These are phyloP conservation scores for Eustoma russellianum DNA, from an alignment of 257 asterid genomes.

Conservation along the genomic window DNA sequence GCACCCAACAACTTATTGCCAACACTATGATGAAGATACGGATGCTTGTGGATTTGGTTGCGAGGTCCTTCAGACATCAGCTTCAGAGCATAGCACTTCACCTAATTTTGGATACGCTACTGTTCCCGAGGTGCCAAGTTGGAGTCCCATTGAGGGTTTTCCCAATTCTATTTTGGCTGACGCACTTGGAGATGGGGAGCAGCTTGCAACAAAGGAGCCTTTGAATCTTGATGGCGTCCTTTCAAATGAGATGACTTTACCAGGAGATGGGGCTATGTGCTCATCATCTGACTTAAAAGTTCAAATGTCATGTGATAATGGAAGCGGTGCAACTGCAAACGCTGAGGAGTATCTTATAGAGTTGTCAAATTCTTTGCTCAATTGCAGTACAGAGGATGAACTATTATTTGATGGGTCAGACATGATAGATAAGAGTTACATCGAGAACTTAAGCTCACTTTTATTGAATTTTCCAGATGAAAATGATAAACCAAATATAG, in stretches of 20 bases:
- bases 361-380: conserved; percentile 32
- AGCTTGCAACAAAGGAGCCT: conserved; percentile 12
- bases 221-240: conserved; percentile 10
- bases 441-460: conserved; percentile 45
- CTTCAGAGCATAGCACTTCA: conserved; percentile 24
- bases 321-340: conserved; percentile 23
- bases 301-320: conserved; percentile 15
- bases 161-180: conserved; percentile 16
- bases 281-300: conserved; percentile 19
- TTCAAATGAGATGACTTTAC: conserved; percentile 11
- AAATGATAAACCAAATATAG: conserved; percentile 16
- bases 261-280: conserved; percentile 12
- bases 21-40: conserved; percentile 14
- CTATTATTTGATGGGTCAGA: conserved; percentile 33
- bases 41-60: conserved; percentile 22
- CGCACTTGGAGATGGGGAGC: conserved; percentile 26
- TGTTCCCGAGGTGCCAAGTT: conserved; percentile 28
- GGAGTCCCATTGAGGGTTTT: conserved; percentile 22
- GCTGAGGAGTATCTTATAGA: conserved; percentile 31
- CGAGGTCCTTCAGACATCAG: conserved; percentile 6
- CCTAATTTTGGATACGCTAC: conserved; percentile 27
- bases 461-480: conserved; percentile 46
- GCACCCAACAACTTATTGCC: conserved; percentile 6
- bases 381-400: conserved; percentile 38
- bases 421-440: conserved; percentile 33